phyloP scores from a whole-genome alignment of 352 stramenopile genomes.

The Globisporangium nodosum region DNA sequence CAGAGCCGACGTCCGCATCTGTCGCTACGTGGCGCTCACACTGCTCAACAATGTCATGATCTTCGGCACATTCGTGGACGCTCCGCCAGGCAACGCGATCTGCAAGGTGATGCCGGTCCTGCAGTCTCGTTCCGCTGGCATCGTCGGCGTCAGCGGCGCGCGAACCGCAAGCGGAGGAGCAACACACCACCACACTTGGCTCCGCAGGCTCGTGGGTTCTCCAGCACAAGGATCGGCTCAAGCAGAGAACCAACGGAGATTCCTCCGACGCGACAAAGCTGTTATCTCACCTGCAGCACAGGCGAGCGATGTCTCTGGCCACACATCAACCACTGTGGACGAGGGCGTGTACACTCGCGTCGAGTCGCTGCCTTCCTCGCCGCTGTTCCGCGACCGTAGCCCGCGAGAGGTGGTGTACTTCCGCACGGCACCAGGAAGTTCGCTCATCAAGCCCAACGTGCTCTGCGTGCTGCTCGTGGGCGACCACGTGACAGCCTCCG shows the following conservation, averaged over 20 bases:
- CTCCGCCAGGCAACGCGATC: constrained; percentile 29
- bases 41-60: constrained; percentile 48
- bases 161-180: neutral
- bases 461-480: constrained; percentile 56
- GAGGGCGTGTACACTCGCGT: constrained; percentile 44
- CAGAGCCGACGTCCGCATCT: constrained; percentile 59
- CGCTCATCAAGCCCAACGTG: constrained; percentile 50
- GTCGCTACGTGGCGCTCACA: constrained; percentile 49
- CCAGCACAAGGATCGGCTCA: neutral
- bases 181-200: neutral
- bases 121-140: constrained; percentile 27
- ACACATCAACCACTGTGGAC: constrained; percentile 8
- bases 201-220: neutral
- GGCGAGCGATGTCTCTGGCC: neutral
- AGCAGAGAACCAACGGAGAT: neutral
- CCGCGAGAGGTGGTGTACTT: constrained; percentile 70
- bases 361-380: constrained; percentile 39
- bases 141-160: neutral
- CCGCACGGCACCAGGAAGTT: constrained; percentile 49
- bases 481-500: constrained; percentile 44
- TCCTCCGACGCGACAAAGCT: neutral
- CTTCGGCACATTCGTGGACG: constrained; percentile 57
- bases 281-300: constrained; percentile 3
- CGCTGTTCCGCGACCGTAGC: constrained; percentile 46
- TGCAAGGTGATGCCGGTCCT: constrained; percentile 62